Evolutionary conservation across 2,329 filamentous ascomycete species (phyloP), one percentile per base, ranked within the genome.

Genomic region (Pseudocercospora vitis): DNA sequence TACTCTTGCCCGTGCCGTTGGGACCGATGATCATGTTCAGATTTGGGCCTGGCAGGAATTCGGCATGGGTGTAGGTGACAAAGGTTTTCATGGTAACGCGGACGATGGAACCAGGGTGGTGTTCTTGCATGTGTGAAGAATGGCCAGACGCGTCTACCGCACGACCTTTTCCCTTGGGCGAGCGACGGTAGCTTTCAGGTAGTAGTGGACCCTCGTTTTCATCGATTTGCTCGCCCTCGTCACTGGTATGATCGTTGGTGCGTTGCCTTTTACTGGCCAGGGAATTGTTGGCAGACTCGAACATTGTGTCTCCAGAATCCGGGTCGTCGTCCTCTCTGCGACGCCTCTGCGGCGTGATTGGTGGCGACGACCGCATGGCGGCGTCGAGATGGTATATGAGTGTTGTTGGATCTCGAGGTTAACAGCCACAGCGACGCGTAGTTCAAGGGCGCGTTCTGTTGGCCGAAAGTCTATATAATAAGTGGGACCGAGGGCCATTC

Each of bases 11-110:
- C 0, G 94, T 97, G 28, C 94, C 94, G 66, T 99, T 99, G n/a
- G 94, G 94, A 0, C 94, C 94, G 63, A 99, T 96, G 49, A 99
- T 86, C 92, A 99, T 97, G 70, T 99, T 99, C 66, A 99, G 73
- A 68, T 89, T 92, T 0, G 94, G 92, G 0, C 94, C 94, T 9
- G 91, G 90, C 54, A 87, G 83, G 71, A 97, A 96, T 61, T 96
- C 91, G 51, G 91, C 92, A 49, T 86, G 84, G 46, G 89, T 91
- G 73, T 99, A 99, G 0, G 94, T 99, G 51, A 99, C 90, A 64
- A 99, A 99, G 71, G 97, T 89, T 45, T 81, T 82, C 39, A 97
- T 80, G 62, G 84, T 87, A 44, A 99, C 90, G 29, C 91, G 84
- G 45, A 96, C 85, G 62, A 99, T 95, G 7, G 94, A 87, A 8